Evolutionary conservation across 2,329 filamentous ascomycete species (phyloP).

Genomic region (Coccinonectria pachysandricola): DNA sequence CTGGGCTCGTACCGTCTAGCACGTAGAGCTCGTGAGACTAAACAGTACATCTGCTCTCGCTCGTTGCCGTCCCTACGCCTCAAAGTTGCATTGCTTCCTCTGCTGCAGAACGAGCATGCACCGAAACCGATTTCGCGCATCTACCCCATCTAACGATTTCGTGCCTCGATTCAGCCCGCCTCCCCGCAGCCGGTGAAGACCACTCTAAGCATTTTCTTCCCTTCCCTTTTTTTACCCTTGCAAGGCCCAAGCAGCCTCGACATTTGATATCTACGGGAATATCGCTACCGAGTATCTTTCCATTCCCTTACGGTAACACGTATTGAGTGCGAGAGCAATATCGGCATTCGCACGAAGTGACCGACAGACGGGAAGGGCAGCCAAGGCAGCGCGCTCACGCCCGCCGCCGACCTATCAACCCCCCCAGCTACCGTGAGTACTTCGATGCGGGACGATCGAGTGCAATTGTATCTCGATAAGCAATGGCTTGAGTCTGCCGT

Average conservation of each 20-base stretch:
- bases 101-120: constrained; percentile 9
- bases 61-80: constrained; percentile 1
- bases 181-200: constrained; percentile 16
- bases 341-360: too few relatives aligned
- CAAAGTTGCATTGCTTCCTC: constrained; percentile 4
- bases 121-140: constrained; percentile 11
- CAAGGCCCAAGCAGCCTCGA: too few relatives aligned
- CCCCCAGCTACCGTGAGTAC: constrained; percentile 4
- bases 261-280: too few relatives aligned
- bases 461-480: constrained; percentile 29
- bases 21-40: neutral
- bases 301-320: too few relatives aligned
- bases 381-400: too few relatives aligned
- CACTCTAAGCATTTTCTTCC: constrained; percentile 3
- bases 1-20: constrained; percentile 1
- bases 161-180: constrained; percentile 15
- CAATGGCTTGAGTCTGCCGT: constrained; percentile 36
- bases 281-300: too few relatives aligned
- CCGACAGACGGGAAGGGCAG: too few relatives aligned
- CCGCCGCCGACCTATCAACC: constrained; percentile 5
- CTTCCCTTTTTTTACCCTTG: neutral
- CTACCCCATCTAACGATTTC: constrained; percentile 13
- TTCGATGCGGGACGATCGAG: constrained; percentile 23
- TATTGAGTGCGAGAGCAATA: too few relatives aligned
- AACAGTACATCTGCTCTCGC: neutral